Evolutionary conservation across 345 rosid species (phyloP).

Genomic region (Eucalyptus cladocalyx): DNA sequence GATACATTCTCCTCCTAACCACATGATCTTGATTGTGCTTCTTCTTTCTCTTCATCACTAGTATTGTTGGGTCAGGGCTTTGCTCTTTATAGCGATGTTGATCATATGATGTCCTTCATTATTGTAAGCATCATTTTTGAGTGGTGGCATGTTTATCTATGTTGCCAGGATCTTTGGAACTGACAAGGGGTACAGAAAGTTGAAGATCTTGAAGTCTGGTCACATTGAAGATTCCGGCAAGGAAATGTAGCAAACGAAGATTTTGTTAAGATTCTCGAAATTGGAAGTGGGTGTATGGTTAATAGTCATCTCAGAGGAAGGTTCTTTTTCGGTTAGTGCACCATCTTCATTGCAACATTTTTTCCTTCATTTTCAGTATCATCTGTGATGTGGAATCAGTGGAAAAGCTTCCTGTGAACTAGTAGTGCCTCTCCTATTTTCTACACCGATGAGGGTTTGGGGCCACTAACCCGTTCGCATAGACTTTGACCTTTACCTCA

Average conservation of each 20-base stretch:
- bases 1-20: not conserved
- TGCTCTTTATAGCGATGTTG: not conserved
- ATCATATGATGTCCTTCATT: not conserved
- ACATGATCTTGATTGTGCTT: not conserved
- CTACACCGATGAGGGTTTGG: not conserved
- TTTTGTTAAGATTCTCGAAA: not conserved
- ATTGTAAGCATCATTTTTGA: not conserved
- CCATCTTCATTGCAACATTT: slow-evolving; percentile 9
- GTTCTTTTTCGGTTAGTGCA: slow-evolving; percentile 4
- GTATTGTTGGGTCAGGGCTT: not conserved
- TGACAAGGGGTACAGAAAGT: slow-evolving; percentile 84
- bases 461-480: not conserved
- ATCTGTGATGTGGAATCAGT: slow-evolving; percentile 1
- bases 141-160: not conserved
- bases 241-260: slow-evolving; percentile 5
- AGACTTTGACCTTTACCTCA: not conserved
- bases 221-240: slow-evolving; percentile 18
- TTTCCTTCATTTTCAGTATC: slow-evolving; percentile 1
- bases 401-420: not conserved
- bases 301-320: not conserved
- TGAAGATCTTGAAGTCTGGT: slow-evolving; percentile 52
- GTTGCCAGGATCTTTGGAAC: slow-evolving; percentile 83
- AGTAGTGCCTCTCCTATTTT: not conserved
- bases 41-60: not conserved
- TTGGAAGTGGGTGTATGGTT: not conserved